These are phyloP conservation scores for Hypoxylon sp. DNA, from an alignment of 2,329 filamentous ascomycete genomes.

Conservation along the genomic window DNA sequence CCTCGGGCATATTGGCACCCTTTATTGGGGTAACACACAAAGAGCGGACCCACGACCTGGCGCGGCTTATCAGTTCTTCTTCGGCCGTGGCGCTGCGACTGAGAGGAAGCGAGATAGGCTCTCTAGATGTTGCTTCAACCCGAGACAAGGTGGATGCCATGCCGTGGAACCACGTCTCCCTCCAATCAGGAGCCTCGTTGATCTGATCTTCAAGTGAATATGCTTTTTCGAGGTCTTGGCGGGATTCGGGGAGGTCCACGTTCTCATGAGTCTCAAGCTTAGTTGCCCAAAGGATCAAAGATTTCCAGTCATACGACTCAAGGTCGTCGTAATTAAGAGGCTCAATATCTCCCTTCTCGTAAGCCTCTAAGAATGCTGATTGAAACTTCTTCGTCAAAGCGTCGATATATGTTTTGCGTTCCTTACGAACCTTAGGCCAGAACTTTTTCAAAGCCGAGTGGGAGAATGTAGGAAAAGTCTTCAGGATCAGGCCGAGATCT, in stretches of 20 bases:
- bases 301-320: constrained; percentile 77
- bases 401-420: constrained; percentile 67
- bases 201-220: constrained; percentile 60
- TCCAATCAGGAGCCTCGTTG: constrained; percentile 63
- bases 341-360: constrained; percentile 73
- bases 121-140: constrained; percentile 68
- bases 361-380: constrained; percentile 75
- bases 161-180: constrained; percentile 68
- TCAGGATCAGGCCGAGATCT: constrained; percentile 73
- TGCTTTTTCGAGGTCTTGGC: constrained; percentile 61
- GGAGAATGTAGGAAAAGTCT: constrained; percentile 68
- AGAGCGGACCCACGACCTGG: constrained; percentile 73
- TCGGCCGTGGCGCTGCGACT: constrained; percentile 41
- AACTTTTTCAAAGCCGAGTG: constrained; percentile 68
- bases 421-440: constrained; percentile 68
- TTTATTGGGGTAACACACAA: constrained; percentile 66
- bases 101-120: constrained; percentile 60
- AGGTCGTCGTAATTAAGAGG: constrained; percentile 75
- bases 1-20: constrained; percentile 58
- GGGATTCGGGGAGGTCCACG: constrained; percentile 64
- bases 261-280: constrained; percentile 64
- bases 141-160: constrained; percentile 70
- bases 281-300: constrained; percentile 76
- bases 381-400: constrained; percentile 75
- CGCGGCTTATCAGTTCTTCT: constrained; percentile 59